Evolutionary conservation across 441 rosid genomes (phyloP).

Genomic region (Pelargonium cotyledonis): DNA sequence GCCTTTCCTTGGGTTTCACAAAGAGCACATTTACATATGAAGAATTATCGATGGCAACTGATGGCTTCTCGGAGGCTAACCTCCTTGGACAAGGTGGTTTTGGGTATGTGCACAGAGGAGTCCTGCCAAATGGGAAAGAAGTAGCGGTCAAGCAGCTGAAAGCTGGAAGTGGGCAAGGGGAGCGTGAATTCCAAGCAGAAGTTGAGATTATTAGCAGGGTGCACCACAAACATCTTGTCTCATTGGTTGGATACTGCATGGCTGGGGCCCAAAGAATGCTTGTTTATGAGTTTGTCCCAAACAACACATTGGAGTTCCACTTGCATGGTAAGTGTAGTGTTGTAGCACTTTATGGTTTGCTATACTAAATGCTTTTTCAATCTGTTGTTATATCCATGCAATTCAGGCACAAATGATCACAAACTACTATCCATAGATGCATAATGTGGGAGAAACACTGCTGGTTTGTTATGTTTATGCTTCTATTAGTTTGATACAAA

Average conservation of each 20-base stretch:
- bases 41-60: constrained; percentile 78
- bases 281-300: constrained; percentile 92
- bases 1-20: constrained; percentile 60
- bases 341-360: neutral
- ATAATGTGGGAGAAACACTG: neutral
- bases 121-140: constrained; percentile 91
- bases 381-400: neutral
- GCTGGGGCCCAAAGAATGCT: constrained; percentile 71
- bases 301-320: constrained; percentile 85
- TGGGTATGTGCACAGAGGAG: constrained; percentile 89
- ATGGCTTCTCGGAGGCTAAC: constrained; percentile 85
- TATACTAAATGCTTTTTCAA: neutral
- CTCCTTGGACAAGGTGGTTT: constrained; percentile 98
- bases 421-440: neutral
- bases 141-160: constrained; percentile 88
- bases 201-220: constrained; percentile 95
- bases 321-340: constrained; percentile 50
- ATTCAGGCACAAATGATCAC: neutral
- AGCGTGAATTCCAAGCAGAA: constrained; percentile 94
- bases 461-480: neutral
- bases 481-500: constrained; percentile 19
- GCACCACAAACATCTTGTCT: constrained; percentile 92
- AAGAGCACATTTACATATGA: constrained; percentile 80
- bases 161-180: constrained; percentile 97
- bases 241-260: constrained; percentile 89